Conservation (phyloP, 78 protist genomes). For the Guillardia theta region DNA sequence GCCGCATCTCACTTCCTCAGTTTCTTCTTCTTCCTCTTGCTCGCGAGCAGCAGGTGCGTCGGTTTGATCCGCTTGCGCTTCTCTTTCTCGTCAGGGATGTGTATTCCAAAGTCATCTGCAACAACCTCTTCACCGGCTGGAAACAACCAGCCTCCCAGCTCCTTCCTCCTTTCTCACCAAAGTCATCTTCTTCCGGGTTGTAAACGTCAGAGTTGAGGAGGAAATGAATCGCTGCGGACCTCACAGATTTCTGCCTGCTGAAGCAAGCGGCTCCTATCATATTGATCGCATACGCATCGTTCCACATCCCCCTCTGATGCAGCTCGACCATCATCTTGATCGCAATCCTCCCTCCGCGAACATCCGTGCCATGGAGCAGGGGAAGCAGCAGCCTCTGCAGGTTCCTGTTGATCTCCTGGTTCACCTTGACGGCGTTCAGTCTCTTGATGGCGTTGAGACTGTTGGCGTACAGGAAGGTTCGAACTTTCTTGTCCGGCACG, state of each 20-base stretch:
- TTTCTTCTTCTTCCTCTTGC: not conserved
- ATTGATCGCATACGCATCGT: not conserved
- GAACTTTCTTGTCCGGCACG: not conserved
- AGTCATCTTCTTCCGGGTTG: not conserved
- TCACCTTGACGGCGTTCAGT: not conserved
- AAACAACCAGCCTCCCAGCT: not conserved
- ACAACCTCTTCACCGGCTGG: no score
- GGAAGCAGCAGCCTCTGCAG: not conserved
- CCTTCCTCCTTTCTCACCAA: not conserved
- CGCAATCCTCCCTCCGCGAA: not conserved
- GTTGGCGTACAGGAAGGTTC: not conserved
- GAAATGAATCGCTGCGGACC: not conserved
- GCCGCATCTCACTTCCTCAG: no score
- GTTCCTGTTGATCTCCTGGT: not conserved
- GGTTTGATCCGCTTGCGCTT: not conserved
- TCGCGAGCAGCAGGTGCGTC: not conserved
- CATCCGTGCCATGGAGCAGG: not conserved
- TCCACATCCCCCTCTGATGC: not conserved
- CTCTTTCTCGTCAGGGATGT: no score
- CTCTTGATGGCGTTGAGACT: not conserved
- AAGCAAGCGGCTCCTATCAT: not conserved
- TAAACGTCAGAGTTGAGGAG: not conserved
- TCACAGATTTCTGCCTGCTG: not conserved
- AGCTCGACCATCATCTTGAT: not conserved
- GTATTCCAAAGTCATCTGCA: no score